Evolutionary conservation across 768 basidiomycete species (phyloP).

Genomic region (Naganishia randhawae): DNA sequence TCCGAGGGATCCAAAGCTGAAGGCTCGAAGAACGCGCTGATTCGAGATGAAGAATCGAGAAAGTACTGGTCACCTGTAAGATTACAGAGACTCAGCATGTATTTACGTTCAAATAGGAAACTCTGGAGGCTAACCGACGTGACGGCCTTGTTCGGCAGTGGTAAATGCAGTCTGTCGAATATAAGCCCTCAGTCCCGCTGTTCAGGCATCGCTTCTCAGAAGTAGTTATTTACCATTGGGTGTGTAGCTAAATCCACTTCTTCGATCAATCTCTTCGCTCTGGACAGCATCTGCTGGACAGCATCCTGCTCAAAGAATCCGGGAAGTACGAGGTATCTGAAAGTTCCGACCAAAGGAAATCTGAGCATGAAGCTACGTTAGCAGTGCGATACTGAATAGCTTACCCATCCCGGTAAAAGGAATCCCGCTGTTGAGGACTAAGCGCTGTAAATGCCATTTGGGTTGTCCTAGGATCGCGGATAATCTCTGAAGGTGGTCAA

Average conservation of each 20-base stretch:
- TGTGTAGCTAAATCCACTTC: conserved; percentile 74
- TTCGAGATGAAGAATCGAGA: conserved; percentile 84
- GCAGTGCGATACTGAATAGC: not conserved
- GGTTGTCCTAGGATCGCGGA: not conserved
- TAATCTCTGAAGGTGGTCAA: not conserved
- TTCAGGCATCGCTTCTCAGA: not conserved
- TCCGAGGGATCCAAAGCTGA: conserved; percentile 65
- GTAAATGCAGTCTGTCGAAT: conserved; percentile 72
- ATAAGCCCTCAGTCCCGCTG: not conserved
- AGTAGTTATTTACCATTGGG: conserved; percentile 61
- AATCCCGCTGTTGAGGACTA: conserved; percentile 1
- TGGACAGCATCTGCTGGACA: conserved; percentile 61
- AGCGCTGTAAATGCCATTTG: not conserved
- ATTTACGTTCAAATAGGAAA: not conserved
- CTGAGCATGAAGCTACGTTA: not conserved
- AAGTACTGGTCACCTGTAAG: conserved; percentile 85
- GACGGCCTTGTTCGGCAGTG: conserved; percentile 56
- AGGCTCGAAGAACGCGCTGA: conserved; percentile 89
- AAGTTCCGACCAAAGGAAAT: not conserved
- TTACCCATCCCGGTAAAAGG: conserved; percentile 14
- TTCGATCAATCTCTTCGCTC: conserved; percentile 72
- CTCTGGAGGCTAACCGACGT: conserved; percentile 31
- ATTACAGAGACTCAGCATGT: conserved; percentile 52
- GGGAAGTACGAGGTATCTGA: conserved; percentile 74
- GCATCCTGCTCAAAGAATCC: conserved; percentile 65